These are phyloP conservation scores for Acmispon strigosus DNA, from an alignment of 306 rosid genomes.

Conservation along the genomic window DNA sequence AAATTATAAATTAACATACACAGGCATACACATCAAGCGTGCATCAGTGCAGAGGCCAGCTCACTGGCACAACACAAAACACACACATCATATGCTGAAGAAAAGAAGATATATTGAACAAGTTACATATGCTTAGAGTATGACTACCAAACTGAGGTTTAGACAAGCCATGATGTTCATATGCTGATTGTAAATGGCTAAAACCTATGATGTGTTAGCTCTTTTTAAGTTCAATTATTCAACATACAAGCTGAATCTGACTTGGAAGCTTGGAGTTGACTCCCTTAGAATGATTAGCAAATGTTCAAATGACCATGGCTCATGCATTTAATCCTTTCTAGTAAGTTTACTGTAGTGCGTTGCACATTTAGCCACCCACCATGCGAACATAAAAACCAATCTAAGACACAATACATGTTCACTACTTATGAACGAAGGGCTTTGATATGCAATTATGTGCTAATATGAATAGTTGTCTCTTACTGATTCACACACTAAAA, in stretches of 20 bases:
- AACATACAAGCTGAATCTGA: conserved; percentile 1
- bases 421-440: not conserved
- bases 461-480: conserved; percentile 6
- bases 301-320: not conserved
- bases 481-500: not conserved
- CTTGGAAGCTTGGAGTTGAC: not conserved
- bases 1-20: not conserved
- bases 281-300: not conserved
- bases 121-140: not conserved
- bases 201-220: not conserved
- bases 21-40: not conserved
- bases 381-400: not conserved
- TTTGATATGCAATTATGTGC: not conserved
- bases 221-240: not conserved
- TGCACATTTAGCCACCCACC: not conserved
- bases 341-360: not conserved
- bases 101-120: not conserved
- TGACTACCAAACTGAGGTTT: not conserved
- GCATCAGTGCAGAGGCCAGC: not conserved
- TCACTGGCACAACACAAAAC: not conserved
- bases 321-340: not conserved
- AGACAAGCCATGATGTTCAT: not conserved
- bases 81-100: not conserved
- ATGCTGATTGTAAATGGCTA: not conserved
- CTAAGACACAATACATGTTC: not conserved